phyloP scores from a whole-genome alignment of 192 early-diverging fungal species.

The Chytriomyces sp. region DNA sequence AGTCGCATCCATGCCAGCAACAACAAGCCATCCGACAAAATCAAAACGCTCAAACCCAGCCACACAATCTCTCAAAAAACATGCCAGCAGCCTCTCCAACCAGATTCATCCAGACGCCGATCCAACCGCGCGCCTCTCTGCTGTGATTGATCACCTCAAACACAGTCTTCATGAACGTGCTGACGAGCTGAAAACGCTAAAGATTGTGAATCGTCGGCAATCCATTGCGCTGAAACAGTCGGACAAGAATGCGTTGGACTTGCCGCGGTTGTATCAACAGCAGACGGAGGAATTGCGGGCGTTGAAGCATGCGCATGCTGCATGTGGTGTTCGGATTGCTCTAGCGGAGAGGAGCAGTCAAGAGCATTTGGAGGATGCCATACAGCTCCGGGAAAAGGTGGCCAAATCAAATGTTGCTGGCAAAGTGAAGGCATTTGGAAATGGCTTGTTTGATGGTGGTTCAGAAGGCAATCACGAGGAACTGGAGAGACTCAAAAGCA shows the following conservation, averaged over 20 bases:
- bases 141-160: conserved; percentile 19
- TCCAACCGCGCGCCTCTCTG: not conserved
- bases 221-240: conserved; percentile 22
- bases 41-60: not conserved
- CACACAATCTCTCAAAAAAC: not conserved
- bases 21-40: not conserved
- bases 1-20: not conserved
- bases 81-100: not conserved
- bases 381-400: conserved; percentile 18
- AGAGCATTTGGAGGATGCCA: conserved; percentile 30
- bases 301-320: conserved; percentile 13
- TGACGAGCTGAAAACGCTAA: conserved; percentile 29
- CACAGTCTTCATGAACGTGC: conserved; percentile 8
- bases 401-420: conserved; percentile 2
- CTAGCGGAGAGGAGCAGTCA: conserved; percentile 24
- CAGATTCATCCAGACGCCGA: conserved; percentile 9
- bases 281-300: conserved; percentile 27
- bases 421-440: not conserved
- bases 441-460: not conserved
- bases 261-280: conserved; percentile 24
- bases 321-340: conserved; percentile 8
- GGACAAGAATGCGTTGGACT: conserved; percentile 15
- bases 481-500: conserved; percentile 1
- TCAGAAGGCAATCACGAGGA: not conserved
- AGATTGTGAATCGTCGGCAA: conserved; percentile 32